These are phyloP conservation scores for Neurospora sp. DNA, from an alignment of 2,329 filamentous ascomycete species.

Conservation along the genomic window DNA sequence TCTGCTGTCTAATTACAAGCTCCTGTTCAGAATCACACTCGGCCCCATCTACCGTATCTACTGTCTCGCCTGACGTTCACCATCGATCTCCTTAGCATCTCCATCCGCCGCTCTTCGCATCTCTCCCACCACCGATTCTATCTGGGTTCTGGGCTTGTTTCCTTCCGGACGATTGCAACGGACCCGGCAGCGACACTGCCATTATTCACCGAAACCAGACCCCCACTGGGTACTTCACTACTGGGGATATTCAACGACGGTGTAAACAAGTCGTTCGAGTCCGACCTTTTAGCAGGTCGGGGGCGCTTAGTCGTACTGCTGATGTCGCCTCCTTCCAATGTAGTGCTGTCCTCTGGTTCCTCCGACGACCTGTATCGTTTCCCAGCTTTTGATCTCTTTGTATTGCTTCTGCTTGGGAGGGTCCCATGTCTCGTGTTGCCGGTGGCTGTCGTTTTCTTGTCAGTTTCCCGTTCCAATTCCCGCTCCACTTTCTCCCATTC, in stretches of 20 bases:
- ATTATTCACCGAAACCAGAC: neutral
- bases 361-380: neutral
- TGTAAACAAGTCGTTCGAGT: neutral
- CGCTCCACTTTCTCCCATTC: neutral
- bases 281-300: neutral
- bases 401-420: neutral
- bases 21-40: neutral
- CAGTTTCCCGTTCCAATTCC: neutral
- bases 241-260: neutral
- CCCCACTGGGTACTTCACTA: neutral
- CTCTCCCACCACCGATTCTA: neutral
- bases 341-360: neutral
- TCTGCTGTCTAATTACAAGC: neutral
- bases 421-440: neutral
- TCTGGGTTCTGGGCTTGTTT: neutral
- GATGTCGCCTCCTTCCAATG: neutral
- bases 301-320: neutral
- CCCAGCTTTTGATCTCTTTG: neutral
- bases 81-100: neutral
- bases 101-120: neutral
- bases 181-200: neutral
- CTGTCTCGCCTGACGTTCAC: neutral
- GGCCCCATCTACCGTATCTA: neutral
- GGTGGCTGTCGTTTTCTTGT: neutral
- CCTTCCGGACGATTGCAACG: neutral